Evolutionary conservation across 257 asterid genomes (phyloP).

Genomic region (Thymus quinquecostatus): DNA sequence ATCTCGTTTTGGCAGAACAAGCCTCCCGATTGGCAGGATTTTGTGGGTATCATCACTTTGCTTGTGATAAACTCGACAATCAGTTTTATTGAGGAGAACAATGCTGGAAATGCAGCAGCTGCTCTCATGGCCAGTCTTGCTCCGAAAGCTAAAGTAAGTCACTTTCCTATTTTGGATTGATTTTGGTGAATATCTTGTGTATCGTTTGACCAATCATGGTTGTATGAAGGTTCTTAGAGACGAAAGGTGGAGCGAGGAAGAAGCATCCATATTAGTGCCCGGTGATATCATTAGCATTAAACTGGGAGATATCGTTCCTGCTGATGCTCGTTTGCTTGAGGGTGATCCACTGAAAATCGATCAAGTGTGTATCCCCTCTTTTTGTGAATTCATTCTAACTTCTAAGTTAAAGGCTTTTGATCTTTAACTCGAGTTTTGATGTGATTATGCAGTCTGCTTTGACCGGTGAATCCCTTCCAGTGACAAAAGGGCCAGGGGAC

Average conservation of each 20-base stretch:
- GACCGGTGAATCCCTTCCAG: slow-evolving; percentile 97
- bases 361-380: slow-evolving; percentile 55
- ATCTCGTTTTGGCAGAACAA: slow-evolving; percentile 62
- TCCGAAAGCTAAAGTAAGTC: slow-evolving; percentile 83
- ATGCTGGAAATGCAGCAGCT: slow-evolving; percentile 99
- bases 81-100: slow-evolving; percentile 95
- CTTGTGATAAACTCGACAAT: slow-evolving; percentile 92
- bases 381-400: slow-evolving; percentile 13
- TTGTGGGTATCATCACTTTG: slow-evolving; percentile 89
- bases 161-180: not conserved
- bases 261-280: slow-evolving; percentile 82
- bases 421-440: slow-evolving; percentile 13
- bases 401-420: not conserved
- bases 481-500: slow-evolving; percentile 93
- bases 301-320: slow-evolving; percentile 93
- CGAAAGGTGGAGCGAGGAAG: slow-evolving; percentile 95
- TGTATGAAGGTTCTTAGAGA: slow-evolving; percentile 80
- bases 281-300: slow-evolving; percentile 88
- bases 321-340: slow-evolving; percentile 92
- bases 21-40: slow-evolving; percentile 99
- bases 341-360: slow-evolving; percentile 97
- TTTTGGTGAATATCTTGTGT: slow-evolving; percentile 9
- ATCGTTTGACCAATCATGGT: slow-evolving; percentile 33
- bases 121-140: slow-evolving; percentile 99
- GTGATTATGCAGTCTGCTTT: slow-evolving; percentile 80